Conservation (phyloP, 352 stramenopile genomes). For the Phytophthora multivora region DNA sequence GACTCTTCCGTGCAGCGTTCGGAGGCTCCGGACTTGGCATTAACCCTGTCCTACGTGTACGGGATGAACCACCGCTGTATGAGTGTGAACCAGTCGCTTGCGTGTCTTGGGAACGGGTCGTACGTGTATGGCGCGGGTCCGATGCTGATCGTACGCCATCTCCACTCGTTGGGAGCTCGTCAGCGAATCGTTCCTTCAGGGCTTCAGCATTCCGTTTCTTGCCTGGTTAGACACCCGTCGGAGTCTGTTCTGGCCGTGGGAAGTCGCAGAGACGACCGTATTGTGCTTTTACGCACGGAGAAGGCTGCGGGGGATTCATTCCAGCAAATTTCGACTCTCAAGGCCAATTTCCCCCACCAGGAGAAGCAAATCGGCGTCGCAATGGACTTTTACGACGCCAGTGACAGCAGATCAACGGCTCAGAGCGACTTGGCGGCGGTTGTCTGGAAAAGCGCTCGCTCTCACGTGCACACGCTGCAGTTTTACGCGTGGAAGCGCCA, state of each 20-base stretch:
- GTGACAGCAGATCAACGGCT: constrained; percentile 5
- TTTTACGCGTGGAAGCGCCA: constrained; percentile 55
- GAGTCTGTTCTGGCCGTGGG: constrained; percentile 48
- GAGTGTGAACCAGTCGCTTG: constrained; percentile 53
- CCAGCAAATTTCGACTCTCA: constrained; percentile 36
- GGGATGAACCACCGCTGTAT: constrained; percentile 53
- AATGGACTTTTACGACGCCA: constrained; percentile 35
- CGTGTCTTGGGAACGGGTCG: constrained; percentile 27
- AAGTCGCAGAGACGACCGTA: constrained; percentile 37
- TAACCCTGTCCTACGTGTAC: constrained; percentile 49
- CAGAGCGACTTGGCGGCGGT: constrained; percentile 53
- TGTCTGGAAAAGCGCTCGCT: constrained; percentile 50
- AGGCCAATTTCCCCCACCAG: constrained; percentile 6
- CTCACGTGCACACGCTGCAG: constrained; percentile 49
- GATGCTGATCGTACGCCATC: constrained; percentile 45
- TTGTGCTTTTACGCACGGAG: constrained; percentile 41
- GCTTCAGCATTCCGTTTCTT: constrained; percentile 49
- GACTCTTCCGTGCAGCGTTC: constrained; percentile 24
- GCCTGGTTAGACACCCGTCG: constrained; percentile 54
- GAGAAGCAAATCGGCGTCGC: constrained; percentile 24
- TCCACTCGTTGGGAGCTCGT: constrained; percentile 35
- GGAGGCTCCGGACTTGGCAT: constrained; percentile 64
- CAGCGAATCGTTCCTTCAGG: constrained; percentile 48
- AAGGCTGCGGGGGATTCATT: constrained; percentile 31
- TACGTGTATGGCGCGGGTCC: constrained; percentile 56